phyloP scores from a whole-genome alignment of 192 early-diverging fungal genomes.

The Coemansia sp. region DNA sequence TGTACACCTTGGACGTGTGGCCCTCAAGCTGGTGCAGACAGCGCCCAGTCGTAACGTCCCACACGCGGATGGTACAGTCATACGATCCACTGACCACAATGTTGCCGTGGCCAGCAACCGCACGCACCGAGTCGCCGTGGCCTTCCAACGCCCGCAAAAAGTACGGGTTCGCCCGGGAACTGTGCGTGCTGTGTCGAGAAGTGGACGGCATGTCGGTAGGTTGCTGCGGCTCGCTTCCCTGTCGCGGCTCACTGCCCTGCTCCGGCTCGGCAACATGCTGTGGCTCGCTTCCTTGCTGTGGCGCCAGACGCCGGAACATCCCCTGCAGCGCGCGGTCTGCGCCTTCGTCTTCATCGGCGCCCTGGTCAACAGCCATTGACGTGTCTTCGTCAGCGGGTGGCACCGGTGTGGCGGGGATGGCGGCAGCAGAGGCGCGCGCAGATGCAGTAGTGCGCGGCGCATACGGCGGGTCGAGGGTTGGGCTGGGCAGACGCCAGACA shows the following conservation, averaged over 20 bases:
- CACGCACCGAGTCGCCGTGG: constrained; percentile 88
- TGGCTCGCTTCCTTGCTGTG: neutral
- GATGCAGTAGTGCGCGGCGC: constrained; percentile 19
- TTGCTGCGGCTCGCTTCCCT: too few species aligned
- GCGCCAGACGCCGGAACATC: too few species aligned
- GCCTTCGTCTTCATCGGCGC: neutral
- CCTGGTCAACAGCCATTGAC: constrained; percentile 19
- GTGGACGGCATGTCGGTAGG: constrained; percentile 1
- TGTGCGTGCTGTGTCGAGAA: neutral
- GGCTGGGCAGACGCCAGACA: constrained; percentile 91
- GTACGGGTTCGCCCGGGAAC: constrained; percentile 65
- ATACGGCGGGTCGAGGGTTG: constrained; percentile 58
- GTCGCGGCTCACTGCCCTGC: neutral
- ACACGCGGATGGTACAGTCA: constrained; percentile 86
- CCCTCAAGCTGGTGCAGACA: constrained; percentile 71
- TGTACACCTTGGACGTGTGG: constrained; percentile 95
- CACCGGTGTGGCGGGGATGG: constrained; percentile 5
- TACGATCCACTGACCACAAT: constrained; percentile 89
- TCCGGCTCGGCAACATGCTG: neutral
- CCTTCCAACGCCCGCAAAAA: constrained; percentile 80
- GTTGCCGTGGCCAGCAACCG: constrained; percentile 86
- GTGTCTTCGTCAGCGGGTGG: constrained; percentile 11
- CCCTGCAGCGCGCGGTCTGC: too few species aligned
- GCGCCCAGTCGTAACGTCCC: constrained; percentile 79
- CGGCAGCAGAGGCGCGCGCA: neutral